These are phyloP conservation scores for Cutaneotrichosporon spelunceum DNA, from an alignment of 1,284 basidiomycete species.

Conservation along the genomic window DNA sequence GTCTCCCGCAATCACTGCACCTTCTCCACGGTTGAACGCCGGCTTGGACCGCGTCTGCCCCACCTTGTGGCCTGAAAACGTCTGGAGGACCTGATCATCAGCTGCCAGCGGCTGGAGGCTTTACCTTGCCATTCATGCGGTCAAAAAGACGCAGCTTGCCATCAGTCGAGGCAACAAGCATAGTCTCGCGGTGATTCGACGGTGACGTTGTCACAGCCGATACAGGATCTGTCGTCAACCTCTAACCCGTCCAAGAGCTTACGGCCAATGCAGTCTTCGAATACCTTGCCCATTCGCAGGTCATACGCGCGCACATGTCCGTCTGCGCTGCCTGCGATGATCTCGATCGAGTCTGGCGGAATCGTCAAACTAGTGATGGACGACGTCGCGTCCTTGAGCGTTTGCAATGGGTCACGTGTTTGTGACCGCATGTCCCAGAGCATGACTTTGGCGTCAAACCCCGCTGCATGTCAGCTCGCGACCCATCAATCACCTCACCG, in stretches of 20 bases:
- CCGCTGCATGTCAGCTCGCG: conserved; percentile 25
- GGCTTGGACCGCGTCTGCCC: conserved; percentile 53
- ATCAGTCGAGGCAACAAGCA: conserved; percentile 79
- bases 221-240: conserved; percentile 61
- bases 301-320: conserved; percentile 91
- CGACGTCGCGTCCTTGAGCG: conserved; percentile 83
- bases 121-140: conserved; percentile 66
- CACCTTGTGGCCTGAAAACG: conserved; percentile 67
- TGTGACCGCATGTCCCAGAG: conserved; percentile 85
- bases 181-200: conserved; percentile 62
- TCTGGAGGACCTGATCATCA: conserved; percentile 61
- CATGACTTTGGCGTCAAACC: conserved; percentile 74
- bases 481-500: conserved; percentile 56
- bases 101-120: neutral
- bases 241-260: conserved; percentile 42
- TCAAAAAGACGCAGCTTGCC: conserved; percentile 84
- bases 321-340: conserved; percentile 83
- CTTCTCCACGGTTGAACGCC: conserved; percentile 79
- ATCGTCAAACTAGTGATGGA: conserved; percentile 76
- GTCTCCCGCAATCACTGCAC: conserved; percentile 78
- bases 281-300: conserved; percentile 81
- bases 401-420: conserved; percentile 79
- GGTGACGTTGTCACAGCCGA: conserved; percentile 66
- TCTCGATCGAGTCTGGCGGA: conserved; percentile 58
- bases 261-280: conserved; percentile 86